phyloP scores from a whole-genome alignment of 371 early-diverging fungal genomes.

The Rhizopus stolonifer region DNA sequence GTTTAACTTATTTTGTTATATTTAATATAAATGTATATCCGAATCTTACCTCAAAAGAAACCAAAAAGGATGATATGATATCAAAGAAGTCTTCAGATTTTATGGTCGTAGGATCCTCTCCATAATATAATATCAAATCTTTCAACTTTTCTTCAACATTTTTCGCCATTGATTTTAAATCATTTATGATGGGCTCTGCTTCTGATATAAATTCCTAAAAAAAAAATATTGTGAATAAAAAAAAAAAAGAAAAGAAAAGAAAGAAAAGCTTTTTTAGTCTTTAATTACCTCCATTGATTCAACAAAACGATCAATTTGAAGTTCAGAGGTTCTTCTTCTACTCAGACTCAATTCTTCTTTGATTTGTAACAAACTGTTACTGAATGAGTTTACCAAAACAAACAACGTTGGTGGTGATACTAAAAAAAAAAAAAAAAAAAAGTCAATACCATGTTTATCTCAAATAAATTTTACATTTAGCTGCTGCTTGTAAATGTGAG shows the following conservation, averaged over 20 bases:
- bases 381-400: conserved; percentile 59
- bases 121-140: conserved; percentile 69
- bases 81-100: conserved; percentile 88
- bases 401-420: conserved; percentile 67
- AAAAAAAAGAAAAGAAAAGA: too few species aligned
- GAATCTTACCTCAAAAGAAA: conserved; percentile 40
- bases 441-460: not conserved
- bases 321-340: conserved; percentile 30
- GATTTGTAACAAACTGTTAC: conserved; percentile 54
- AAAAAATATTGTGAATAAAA: not conserved
- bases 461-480: conserved; percentile 57
- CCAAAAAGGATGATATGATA: conserved; percentile 46
- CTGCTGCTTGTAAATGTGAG: conserved; percentile 67
- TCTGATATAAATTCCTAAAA: conserved; percentile 38
- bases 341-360: conserved; percentile 55
- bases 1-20: too few species aligned
- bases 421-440: conserved; percentile 10
- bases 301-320: conserved; percentile 63
- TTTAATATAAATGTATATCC: too few species aligned
- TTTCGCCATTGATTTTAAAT: conserved; percentile 35
- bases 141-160: conserved; percentile 58
- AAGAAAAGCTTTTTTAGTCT: too few species aligned
- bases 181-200: conserved; percentile 39
- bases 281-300: conserved; percentile 63
- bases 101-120: conserved; percentile 76